Evolutionary conservation across 1,284 basidiomycete genomes (phyloP).

Genomic region (Phlebopus sp.): DNA sequence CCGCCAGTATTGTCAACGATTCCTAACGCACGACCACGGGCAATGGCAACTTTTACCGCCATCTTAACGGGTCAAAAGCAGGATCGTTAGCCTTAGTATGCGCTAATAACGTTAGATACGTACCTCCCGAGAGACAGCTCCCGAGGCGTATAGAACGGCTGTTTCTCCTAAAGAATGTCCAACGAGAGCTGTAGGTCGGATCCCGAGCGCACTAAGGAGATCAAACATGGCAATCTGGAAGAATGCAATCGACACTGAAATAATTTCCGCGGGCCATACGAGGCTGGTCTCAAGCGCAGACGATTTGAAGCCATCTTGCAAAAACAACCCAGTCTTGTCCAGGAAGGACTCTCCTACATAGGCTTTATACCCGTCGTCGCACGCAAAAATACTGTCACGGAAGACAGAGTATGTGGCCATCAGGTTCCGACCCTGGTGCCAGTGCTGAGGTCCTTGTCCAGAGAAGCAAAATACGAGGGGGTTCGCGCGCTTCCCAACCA

Average conservation of each 20-base stretch:
- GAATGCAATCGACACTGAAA: conserved; percentile 38
- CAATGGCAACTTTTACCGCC: conserved; percentile 30
- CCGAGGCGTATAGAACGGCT: conserved; percentile 41
- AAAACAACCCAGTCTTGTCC: conserved; percentile 32
- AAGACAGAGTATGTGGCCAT: conserved; percentile 35
- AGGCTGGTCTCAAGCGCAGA: conserved; percentile 18
- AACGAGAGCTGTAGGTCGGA: conserved; percentile 36
- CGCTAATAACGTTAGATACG: neutral
- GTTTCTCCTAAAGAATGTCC: conserved; percentile 46
- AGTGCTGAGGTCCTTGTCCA: conserved; percentile 42
- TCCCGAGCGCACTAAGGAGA: conserved; percentile 32
- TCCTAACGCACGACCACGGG: conserved; percentile 28
- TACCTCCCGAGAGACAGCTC: conserved; percentile 34
- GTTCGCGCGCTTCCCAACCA: conserved; percentile 22
- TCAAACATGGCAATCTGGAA: conserved; percentile 46
- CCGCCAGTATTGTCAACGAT: conserved; percentile 32
- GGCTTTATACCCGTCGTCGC: conserved; percentile 33
- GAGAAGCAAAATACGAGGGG: conserved; percentile 40
- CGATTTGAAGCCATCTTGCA: conserved; percentile 6
- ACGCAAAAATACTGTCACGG: conserved; percentile 33
- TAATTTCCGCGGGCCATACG: conserved; percentile 35
- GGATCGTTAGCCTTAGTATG: no score
- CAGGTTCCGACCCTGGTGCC: conserved; percentile 36
- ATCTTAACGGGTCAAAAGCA: conserved; percentile 13
- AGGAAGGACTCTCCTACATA: conserved; percentile 36